Evolutionary conservation across 257 asterid species (phyloP), one percentile per base, ranked within the genome.

Genomic region (Dorcoceras hygrometricum): DNA sequence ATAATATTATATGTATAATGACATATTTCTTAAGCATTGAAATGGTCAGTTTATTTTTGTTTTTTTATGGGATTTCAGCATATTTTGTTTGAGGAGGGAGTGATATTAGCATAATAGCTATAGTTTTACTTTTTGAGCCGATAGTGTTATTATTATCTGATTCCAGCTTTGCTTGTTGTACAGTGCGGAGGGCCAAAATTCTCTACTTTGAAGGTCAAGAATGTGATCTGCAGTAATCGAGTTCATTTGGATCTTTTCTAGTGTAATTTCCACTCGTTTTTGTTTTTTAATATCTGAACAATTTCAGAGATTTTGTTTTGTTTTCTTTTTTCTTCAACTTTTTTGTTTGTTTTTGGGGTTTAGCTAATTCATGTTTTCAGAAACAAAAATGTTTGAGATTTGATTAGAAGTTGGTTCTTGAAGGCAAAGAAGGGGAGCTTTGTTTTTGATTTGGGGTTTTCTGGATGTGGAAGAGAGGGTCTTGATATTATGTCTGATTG

Each of bases 1-100:
- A 29, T n/a, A n/a, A n/a, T n/a, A n/a, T n/a, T n/a, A n/a, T n/a
- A n/a, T n/a, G n/a, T n/a, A n/a, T n/a, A n/a, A n/a, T n/a, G n/a
- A n/a, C 66, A 66, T 61, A 23, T 67, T 62, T 64, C 76, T 71
- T 65, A 71, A 72, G 82, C 77, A 75, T 81, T 76, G 83, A 81
- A 76, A 67, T 73, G 77, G 83, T 78, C 81, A 76, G 74, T 76
- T 73, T 66, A 73, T 76, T 81, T 76, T 81, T 77, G 46, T 79
- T 78, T 79, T 74, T 75, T 69, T 62, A 66, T 48, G 68, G 65
- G 80, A 73, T 73, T 71, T 80, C 71, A 70, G 60, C 73, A 71
- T 79, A 78, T 73, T 80, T 77, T 75, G n/a, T n/a, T n/a, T n/a
- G n/a, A n/a, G 64, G 53, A 27, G 71, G 71, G 74, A 69, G 75